phyloP scores from a whole-genome alignment of 2,329 filamentous ascomycete genomes.

The Blastomyces gilchristii region DNA sequence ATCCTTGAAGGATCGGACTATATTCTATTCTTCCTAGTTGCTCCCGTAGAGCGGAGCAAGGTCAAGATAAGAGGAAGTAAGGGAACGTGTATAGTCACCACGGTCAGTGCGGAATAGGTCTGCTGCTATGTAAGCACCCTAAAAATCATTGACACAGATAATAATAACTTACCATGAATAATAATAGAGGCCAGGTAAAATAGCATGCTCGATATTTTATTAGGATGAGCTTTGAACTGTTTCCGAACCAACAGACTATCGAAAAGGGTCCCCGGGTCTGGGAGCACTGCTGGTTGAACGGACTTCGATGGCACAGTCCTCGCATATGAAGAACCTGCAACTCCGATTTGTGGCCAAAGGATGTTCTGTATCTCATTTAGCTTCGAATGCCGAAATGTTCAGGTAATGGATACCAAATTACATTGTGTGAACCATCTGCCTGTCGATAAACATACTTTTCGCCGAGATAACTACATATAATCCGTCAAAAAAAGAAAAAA shows the following conservation, averaged over 20 bases:
- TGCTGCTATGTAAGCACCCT: slow-evolving; percentile 23
- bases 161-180: slow-evolving; percentile 36
- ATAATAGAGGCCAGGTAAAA: slow-evolving; percentile 45
- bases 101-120: slow-evolving; percentile 37
- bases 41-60: slow-evolving; percentile 38
- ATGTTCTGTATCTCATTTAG: slow-evolving; percentile 14
- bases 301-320: slow-evolving; percentile 18
- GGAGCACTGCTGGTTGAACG: slow-evolving; percentile 15
- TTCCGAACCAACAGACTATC: slow-evolving; percentile 17
- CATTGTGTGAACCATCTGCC: slow-evolving; percentile 22
- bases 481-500: slow-evolving; percentile 36
- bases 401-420: slow-evolving; percentile 7
- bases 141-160: neutral
- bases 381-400: neutral
- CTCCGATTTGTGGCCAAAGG: slow-evolving; percentile 18
- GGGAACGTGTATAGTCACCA: slow-evolving; percentile 24
- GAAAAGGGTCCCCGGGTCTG: slow-evolving; percentile 21
- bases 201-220: slow-evolving; percentile 39
- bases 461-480: slow-evolving; percentile 37
- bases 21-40: slow-evolving; percentile 26
- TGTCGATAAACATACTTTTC: slow-evolving; percentile 25
- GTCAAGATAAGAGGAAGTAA: slow-evolving; percentile 41
- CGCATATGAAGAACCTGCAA: slow-evolving; percentile 22
- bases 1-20: slow-evolving; percentile 27
- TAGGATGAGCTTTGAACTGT: slow-evolving; percentile 28